phyloP scores from a whole-genome alignment of 352 stramenopile species.

The Pythium phragmitis region DNA sequence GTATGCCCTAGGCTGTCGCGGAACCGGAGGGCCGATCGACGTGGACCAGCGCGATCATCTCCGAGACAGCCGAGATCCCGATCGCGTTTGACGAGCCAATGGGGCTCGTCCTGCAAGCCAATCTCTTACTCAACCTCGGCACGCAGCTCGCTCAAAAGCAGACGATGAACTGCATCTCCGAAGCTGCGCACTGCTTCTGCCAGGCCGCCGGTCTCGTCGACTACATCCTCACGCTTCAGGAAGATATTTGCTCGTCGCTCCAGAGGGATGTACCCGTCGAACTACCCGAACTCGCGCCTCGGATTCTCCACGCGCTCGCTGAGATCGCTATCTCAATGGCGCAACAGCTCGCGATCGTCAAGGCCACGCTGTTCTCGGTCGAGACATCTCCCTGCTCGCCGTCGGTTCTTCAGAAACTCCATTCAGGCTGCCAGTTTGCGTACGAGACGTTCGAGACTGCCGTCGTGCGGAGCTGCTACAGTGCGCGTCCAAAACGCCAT shows the following conservation, averaged over 20 bases:
- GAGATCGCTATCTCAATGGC: constrained; percentile 28
- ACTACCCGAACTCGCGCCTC: constrained; percentile 20
- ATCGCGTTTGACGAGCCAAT: constrained; percentile 39
- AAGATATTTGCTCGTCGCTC: constrained; percentile 14
- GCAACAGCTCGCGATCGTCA: constrained; percentile 44
- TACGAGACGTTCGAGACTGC: constrained; percentile 27
- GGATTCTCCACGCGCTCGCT: constrained; percentile 12
- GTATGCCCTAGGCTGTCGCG: neutral
- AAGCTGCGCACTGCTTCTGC: constrained; percentile 18
- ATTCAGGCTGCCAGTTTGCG: constrained; percentile 25
- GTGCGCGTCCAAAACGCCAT: constrained; percentile 2
- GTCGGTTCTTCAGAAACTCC: constrained; percentile 39
- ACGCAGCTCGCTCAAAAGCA: constrained; percentile 17
- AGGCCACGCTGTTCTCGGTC: constrained; percentile 27
- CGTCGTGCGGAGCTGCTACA: constrained; percentile 26
- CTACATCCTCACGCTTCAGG: constrained; percentile 16
- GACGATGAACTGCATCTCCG: constrained; percentile 12
- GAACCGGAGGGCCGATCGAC: constrained; percentile 5
- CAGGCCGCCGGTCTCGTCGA: constrained; percentile 21
- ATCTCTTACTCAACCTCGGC: constrained; percentile 31
- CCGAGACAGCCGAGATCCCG: constrained; percentile 16
- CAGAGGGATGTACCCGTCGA: constrained; percentile 19
- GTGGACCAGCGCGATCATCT: constrained; percentile 20
- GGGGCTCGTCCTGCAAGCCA: constrained; percentile 30
- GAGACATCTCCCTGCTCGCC: constrained; percentile 30